Evolutionary conservation across 805 yeast species (phyloP), one percentile per base, ranked within the genome.

Genomic region (Cyberlindnera bimundalis): DNA sequence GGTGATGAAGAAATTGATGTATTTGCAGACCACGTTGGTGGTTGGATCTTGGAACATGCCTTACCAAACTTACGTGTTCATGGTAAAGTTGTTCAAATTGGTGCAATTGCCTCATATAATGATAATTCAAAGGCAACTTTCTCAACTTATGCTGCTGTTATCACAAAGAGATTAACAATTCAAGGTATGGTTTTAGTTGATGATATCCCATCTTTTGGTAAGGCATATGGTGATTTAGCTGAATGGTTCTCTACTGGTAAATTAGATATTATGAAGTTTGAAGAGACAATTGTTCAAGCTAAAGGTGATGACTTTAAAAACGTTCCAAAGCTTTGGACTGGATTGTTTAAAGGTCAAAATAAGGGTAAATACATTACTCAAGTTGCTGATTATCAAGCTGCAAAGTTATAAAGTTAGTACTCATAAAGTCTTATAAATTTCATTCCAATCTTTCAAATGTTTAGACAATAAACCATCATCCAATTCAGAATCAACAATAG

Each of bases 21-120:
- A 29, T 79, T 71, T 58, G 76, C 68, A 46, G 88, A 81, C 55
- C 74, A 74, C 48, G 86, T 81, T 26, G 87, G 86, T 35, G 87
- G 86, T 30, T 66, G 68, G 38, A 66, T 74, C 16, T 65, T 80
- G 52, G 76, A 73, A 48, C 58, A 64, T 19, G 71, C 73, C 38
- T 53, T 69, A 42, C 43, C 45, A 11, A 40, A 53, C 36, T 34
- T 64, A 45, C 74, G 66, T 47, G 58, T 56, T 7, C 57, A 54
- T 29, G 79, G 77, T 31, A 62, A 57, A 26, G 61, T 81, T 29
- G 55, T 78, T 40, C 80, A 78, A n/a, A 78, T 84, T 62, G 87
- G 87, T 46, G 69, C 79, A 12, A 77, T 81, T 45, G 61, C 84
- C 24, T 75, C 76, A 36, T 80, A 79, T 58, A 75, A 78, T 53